These are phyloP conservation scores for Kodamaea anthophila DNA, from an alignment of 1,139 yeast species.

Conservation along the genomic window DNA sequence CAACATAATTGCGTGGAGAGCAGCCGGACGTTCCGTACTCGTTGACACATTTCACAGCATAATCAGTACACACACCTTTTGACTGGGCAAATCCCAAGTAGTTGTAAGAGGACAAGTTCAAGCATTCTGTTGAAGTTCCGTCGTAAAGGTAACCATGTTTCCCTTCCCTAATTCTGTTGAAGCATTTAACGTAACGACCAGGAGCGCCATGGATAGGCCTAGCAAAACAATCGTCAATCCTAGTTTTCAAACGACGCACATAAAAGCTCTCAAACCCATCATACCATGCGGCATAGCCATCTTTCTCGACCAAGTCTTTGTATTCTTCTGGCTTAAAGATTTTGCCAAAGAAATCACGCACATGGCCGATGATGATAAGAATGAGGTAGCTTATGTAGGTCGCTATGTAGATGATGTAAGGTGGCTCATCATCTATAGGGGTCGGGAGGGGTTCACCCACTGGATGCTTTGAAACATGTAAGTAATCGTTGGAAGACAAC, in stretches of 20 bases:
- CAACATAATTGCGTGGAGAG: conserved; percentile 69
- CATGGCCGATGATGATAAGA: conserved; percentile 80
- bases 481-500: conserved; percentile 50
- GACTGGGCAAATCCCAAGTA: conserved; percentile 97
- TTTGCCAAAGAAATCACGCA: conserved; percentile 83
- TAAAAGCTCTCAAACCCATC: conserved; percentile 92
- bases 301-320: conserved; percentile 61
- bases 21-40: conserved; percentile 73
- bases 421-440: conserved; percentile 80
- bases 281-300: conserved; percentile 96
- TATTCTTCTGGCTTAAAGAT: conserved; percentile 60
- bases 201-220: conserved; percentile 97
- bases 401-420: conserved; percentile 67
- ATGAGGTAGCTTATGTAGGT: conserved; percentile 82
- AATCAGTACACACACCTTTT: conserved; percentile 84
- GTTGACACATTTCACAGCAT: conserved; percentile 56
- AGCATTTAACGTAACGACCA: conserved; percentile 80
- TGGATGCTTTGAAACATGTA: conserved; percentile 48
- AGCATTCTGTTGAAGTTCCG: conserved; percentile 70
- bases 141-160: conserved; percentile 61
- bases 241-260: conserved; percentile 81
- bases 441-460: conserved; percentile 50
- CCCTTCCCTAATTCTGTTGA: conserved; percentile 65
- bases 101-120: conserved; percentile 86
- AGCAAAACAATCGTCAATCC: conserved; percentile 92